Base-by-base conservation (phyloP, 768 basidiomycete species). In the Termitomyces bulborhizus region DNA sequence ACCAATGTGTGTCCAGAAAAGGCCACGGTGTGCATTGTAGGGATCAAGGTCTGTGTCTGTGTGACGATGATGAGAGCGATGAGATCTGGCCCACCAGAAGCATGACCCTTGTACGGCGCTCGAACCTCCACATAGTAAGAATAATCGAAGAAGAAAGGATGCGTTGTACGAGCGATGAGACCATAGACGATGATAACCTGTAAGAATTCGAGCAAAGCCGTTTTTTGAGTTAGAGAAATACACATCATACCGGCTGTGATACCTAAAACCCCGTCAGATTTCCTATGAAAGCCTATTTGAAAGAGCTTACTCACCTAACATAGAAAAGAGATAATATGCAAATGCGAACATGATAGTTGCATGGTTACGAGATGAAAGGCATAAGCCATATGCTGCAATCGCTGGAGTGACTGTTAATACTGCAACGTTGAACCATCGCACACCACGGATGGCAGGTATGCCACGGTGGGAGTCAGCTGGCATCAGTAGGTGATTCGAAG, bases 11-110 rank as follows among this genome's bases (percentile, higher is more conserved):
- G 89, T 84, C 85, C 85, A 88, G 43, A 87, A 73, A 52, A 90
- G 73, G 21, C 90, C 90, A 57, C 88, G 81, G 65, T 84, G 82
- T 3, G 90, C 83, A 59, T 88, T 82, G 72, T 93, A 93, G 15
- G 90, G 90, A 68, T 93, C 90, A 47, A 87, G 80, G 60, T 90
- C 86, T 36, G 89, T 92, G 71, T 93, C 90, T 60, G 90, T 91
- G 63, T 92, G 78, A 59, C 88, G 83, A 66, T 90, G 89, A 65
- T 90, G 89, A 34, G 89, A 88, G 54, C 90, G 84, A 69, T 93
- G 90, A 7, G 86, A 81, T 47, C 86, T 79, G 15, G 86, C 82
- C 90, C 90, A 93, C 89, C 90, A 93, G 65, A 81, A 84, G 70
- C 89, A 89, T 13, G 90, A 92, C 0, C 90, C 90, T 71, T 93